Evolutionary conservation across 75 land plant genomes (phyloP), one percentile per base, ranked within the genome.

Genomic region (Pinus albicaulis): DNA sequence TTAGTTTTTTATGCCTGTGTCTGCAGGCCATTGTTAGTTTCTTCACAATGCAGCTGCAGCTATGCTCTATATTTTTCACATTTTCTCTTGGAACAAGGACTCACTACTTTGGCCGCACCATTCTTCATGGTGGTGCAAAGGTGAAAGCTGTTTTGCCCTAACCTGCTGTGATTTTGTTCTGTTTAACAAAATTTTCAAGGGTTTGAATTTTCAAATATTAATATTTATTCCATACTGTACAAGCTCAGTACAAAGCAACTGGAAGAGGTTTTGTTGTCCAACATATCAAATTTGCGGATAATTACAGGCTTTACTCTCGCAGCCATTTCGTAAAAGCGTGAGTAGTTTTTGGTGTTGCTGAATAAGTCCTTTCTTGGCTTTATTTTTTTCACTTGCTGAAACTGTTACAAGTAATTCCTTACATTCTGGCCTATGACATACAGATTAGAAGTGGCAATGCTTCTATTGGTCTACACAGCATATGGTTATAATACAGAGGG

Each of bases 111-210:
- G 98, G 98, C 17, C 86, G 95, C 12, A 96, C 99, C 4, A 87
- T 96, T 73, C 93, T 96, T 24, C 99, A 96, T 86, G 99, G 99
- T 48, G 98, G 99, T 86, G 99, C 99, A 58, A 96, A 89, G 86
- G 99, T 84, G 89, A 83, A 63, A 72, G 7, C 25, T 59, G 23
- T 72, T 36, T 31, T 48, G 2, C 15, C 24, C 24, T 19, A 63
- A 5, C 76, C 44, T 24, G 15, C 34, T 36, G 26, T 25, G 24
- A 57, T 17, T 41, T 7, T n/a, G 28, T 23, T 22, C 25, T 76
- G 31, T 25, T 60, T 65, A 41, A 36, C 2, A 4, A 38, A 57
- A 41, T 64, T 25, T 59, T 55, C 26, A 80, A 61, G 48, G 20
- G 52, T 57, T 14, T 70, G 7, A 55, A 59, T 36, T n/a, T 53